A percentile compares a stretch with the other conserved stretches of the same genome.
phyloP scores from a whole-genome alignment of 805 yeast species.

The Jamesozyma jinghongensis region DNA sequence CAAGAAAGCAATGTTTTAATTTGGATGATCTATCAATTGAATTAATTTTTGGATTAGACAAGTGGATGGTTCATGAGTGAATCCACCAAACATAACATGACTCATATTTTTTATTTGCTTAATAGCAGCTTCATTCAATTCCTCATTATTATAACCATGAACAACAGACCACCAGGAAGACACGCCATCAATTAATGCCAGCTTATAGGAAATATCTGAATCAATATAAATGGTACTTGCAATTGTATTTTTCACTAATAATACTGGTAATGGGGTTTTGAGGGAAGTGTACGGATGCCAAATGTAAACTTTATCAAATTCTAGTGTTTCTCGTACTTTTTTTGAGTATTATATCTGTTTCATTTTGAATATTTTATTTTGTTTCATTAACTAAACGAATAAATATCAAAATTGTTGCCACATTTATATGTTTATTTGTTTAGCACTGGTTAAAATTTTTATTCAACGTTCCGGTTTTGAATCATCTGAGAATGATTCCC shows the following conservation, averaged over 20 bases:
- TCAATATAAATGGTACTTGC: constrained; percentile 18
- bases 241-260: constrained; percentile 18
- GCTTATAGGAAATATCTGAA: constrained; percentile 7
- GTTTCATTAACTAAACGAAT: no score
- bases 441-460: no score
- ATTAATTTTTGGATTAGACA: constrained; percentile 25
- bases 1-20: constrained; percentile 16
- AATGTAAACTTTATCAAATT: constrained; percentile 21
- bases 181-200: constrained; percentile 24
- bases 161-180: constrained; percentile 30
- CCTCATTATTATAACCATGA: constrained; percentile 27
- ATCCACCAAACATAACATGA: constrained; percentile 25
- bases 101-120: constrained; percentile 28
- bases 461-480: background rate
- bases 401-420: no score
- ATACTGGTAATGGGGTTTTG: constrained; percentile 17
- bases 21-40: constrained; percentile 23
- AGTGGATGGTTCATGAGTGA: constrained; percentile 27
- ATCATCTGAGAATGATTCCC: background rate
- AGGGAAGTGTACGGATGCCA: constrained; percentile 31
- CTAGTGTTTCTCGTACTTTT: constrained; percentile 6
- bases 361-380: no score
- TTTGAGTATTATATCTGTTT: background rate
- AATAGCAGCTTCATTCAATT: constrained; percentile 25
- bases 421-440: no score